Base-by-base conservation (phyloP, 345 rosid genomes). In the Gossypium bickii region DNA sequence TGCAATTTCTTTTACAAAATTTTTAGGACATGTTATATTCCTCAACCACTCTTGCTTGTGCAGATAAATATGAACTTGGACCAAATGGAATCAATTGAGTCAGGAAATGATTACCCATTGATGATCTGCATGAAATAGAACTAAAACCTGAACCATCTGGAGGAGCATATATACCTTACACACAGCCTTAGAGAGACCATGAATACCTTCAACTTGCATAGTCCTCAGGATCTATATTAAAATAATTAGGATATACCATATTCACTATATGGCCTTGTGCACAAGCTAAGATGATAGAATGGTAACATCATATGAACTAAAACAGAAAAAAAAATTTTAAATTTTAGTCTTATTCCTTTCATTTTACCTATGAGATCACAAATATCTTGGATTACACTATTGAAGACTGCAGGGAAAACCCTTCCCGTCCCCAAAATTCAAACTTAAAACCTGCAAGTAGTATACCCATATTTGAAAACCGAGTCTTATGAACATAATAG, bases 171-270 rank as follows among this genome's bases (percentile, higher is more conserved):
- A 60, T 27, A 27, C 29, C 29, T 27, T 27, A 27, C 91, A 86
- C 20, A 92, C 94, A 29, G 87, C 87, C 77, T 88, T 88, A 41
- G 97, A 87, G 38, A 92, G 96, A 63, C 97, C 97, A 51, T 78
- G 92, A 44, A 94, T 87, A n/a, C 98, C 96, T 77, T 88, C 97
- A 4, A 96, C 94, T 84, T 88, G 96, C 43, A 94, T 96, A 66
- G 94, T 89, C 82, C 98, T 85, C 64, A 92, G 71, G 67, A 94
- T 88, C 97, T 92, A 71, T 67, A 67, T 66, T 70, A 78, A 55
- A 77, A 74, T 38, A 16, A 78, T 66, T 71, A 80, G 4, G 11
- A 60, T 9, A 63, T 25, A 27, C 16, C 17, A 76, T 12, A 25
- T 47, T 47, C 38, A 34, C 12, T 58, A 47, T 18, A 29, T 20